phyloP scores from a whole-genome alignment of 768 basidiomycete species.

The Krasilnikovozyma curviuscula region DNA sequence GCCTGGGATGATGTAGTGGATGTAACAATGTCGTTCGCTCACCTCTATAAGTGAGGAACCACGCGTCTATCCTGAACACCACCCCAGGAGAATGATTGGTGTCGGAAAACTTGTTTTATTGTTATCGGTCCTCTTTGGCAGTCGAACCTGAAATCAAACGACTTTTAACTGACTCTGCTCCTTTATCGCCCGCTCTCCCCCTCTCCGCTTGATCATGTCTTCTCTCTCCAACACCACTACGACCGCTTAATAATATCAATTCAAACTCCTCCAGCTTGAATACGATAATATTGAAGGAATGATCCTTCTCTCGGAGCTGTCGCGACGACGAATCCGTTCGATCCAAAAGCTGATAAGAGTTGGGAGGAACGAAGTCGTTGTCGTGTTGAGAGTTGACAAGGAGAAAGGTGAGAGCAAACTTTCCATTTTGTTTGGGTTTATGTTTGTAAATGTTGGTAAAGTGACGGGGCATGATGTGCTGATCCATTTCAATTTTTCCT shows the following conservation, averaged over 20 bases:
- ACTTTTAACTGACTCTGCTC: neutral
- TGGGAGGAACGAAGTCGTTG: conserved; percentile 94
- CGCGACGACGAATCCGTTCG: conserved; percentile 80
- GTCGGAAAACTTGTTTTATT: too few species aligned
- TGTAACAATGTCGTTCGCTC: too few species aligned
- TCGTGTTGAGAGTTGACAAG: conserved; percentile 93
- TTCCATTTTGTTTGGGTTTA: too few species aligned
- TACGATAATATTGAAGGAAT: conserved; percentile 99
- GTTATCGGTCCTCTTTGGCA: too few species aligned
- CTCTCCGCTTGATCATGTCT: neutral
- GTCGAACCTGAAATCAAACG: too few species aligned
- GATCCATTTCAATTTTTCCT: neutral
- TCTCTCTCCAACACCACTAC: neutral
- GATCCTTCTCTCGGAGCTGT: conserved; percentile 97
- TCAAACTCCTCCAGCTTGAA: conserved; percentile 45
- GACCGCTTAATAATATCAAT: too few species aligned
- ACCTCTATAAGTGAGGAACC: too few species aligned
- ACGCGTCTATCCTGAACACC: too few species aligned
- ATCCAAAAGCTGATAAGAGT: conserved; percentile 97
- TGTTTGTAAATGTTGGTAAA: too few species aligned
- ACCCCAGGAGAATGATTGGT: too few species aligned
- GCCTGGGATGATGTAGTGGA: too few species aligned
- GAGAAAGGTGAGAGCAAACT: conserved; percentile 60
- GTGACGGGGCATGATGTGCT: too few species aligned
- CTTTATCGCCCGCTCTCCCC: neutral